Evolutionary conservation across 106 monocot genomes (phyloP).

Genomic region (Dendrobium chrysotoxum): DNA sequence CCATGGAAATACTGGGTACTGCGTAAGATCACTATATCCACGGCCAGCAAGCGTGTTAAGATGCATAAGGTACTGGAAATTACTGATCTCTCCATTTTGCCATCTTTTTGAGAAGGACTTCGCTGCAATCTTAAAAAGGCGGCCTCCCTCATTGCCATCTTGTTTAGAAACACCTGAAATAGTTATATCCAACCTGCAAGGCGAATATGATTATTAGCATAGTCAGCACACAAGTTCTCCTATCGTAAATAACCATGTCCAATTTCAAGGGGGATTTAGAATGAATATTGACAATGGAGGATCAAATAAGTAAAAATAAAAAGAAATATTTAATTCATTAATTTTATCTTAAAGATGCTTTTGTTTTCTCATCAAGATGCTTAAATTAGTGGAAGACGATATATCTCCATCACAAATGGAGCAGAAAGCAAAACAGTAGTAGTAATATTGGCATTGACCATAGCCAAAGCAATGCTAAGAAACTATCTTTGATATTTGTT

Average conservation of each 20-base stretch:
- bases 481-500: too few species aligned
- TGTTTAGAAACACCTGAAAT: slow-evolving; percentile 89
- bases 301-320: neutral
- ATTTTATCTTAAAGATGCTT: too few species aligned
- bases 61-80: slow-evolving; percentile 99
- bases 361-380: too few species aligned
- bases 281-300: neutral
- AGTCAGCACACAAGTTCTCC: neutral
- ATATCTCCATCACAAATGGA: too few species aligned
- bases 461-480: too few species aligned
- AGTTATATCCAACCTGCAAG: slow-evolving; percentile 81
- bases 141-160: slow-evolving; percentile 78
- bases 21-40: slow-evolving; percentile 97
- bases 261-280: neutral
- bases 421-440: too few species aligned
- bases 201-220: neutral
- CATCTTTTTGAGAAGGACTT: slow-evolving; percentile 95
- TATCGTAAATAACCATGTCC: neutral
- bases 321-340: too few species aligned
- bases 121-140: slow-evolving; percentile 79
- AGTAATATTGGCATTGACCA: too few species aligned
- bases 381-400: too few species aligned
- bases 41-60: slow-evolving; percentile 98
- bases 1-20: slow-evolving; percentile 99
- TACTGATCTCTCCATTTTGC: slow-evolving; percentile 99